Percentiles rank a stretch among this genome's conserved stretches.
Evolutionary conservation across 164 flowering plant genomes (phyloP).

Genomic region (Vitis rotundifolia): DNA sequence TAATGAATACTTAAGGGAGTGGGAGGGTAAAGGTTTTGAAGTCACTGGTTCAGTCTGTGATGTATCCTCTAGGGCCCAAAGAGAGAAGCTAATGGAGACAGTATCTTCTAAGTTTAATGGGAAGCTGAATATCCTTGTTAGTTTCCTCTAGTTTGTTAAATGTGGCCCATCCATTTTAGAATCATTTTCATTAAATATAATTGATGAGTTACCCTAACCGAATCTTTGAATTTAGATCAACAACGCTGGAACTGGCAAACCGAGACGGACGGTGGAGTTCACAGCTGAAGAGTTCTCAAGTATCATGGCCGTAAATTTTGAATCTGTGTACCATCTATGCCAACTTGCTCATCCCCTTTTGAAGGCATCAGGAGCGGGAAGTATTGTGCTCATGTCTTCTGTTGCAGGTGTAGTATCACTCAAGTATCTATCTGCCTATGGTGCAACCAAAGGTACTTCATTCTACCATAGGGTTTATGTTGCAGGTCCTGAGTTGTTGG

Average conservation of each 20-base stretch:
- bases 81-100: conserved; percentile 25
- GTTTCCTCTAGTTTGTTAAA: background rate
- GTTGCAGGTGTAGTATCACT: conserved; percentile 34
- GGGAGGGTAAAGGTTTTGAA: conserved; percentile 32
- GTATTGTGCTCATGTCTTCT: conserved; percentile 50
- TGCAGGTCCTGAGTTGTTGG: too few species aligned
- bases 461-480: too few species aligned
- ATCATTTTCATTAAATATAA: too few species aligned
- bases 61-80: conserved; percentile 12
- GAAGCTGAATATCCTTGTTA: conserved; percentile 50
- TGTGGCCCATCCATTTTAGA: background rate
- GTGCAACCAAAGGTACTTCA: conserved; percentile 46
- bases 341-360: conserved; percentile 63
- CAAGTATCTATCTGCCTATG: conserved; percentile 25
- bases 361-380: conserved; percentile 48
- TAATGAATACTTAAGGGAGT: conserved; percentile 20
- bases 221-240: conserved; percentile 32
- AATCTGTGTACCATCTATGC: conserved; percentile 45
- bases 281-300: conserved; percentile 41
- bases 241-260: conserved; percentile 44
- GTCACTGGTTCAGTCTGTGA: conserved; percentile 48
- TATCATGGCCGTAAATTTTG: conserved; percentile 46
- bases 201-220: background rate
- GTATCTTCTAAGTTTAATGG: conserved; percentile 31
- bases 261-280: conserved; percentile 35